Conservation (phyloP, 192 early-diverging fungal species). For the Backusella morwellensis region DNA sequence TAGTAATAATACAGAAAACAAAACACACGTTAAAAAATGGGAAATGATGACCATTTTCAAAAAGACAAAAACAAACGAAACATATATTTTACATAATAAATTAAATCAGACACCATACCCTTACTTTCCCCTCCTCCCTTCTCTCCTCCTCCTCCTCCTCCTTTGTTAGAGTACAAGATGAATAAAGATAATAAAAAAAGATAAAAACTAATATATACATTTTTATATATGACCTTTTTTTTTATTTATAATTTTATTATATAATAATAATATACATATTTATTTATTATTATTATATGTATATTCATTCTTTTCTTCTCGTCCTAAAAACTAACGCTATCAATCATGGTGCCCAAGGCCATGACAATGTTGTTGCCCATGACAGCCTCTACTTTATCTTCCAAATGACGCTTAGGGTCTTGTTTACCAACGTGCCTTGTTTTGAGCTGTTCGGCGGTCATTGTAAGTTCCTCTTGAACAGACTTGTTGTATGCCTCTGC, state of each 20-base stretch:
- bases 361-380: constrained; percentile 99
- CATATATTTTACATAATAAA: not conserved
- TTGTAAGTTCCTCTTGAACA: constrained; percentile 92
- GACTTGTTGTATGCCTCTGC: constrained; percentile 98
- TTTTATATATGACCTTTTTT: not conserved
- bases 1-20: not conserved
- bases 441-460: constrained; percentile 93
- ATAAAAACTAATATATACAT: constrained; percentile 3
- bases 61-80: constrained; percentile 6
- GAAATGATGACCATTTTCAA: not conserved
- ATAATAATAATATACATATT: not conserved
- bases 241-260: not conserved
- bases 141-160: not conserved
- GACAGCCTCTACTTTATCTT: constrained; percentile 85
- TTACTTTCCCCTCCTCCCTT: not conserved
- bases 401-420: constrained; percentile 98
- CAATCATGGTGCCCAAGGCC: constrained; percentile 88
- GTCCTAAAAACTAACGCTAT: constrained; percentile 63
- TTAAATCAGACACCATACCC: constrained; percentile 7
- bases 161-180: not conserved
- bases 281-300: not conserved
- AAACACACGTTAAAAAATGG: not conserved
- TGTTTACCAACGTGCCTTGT: constrained; percentile 99
- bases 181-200: not conserved
- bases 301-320: not conserved